Evolutionary conservation across 129 eudicot species (phyloP).

Genomic region (Rutidosis leptorrhynchoides): DNA sequence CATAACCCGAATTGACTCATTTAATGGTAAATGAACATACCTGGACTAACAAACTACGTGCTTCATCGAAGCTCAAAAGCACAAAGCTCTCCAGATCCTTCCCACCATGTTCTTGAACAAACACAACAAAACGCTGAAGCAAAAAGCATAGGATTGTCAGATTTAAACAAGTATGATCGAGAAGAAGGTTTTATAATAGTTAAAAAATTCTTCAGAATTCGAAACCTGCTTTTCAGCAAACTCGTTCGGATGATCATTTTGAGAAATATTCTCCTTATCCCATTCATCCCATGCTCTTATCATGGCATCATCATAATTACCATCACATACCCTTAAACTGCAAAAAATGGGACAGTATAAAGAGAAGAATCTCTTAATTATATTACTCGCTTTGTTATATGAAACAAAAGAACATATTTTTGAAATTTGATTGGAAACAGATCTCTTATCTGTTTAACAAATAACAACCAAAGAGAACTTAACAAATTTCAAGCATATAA

Average conservation of each 20-base stretch:
- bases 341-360: not conserved
- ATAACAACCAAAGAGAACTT: not conserved
- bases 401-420: constrained; percentile 4
- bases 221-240: constrained; percentile 86
- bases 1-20: not conserved
- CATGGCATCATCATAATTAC: constrained; percentile 71
- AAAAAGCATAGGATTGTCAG: constrained; percentile 14
- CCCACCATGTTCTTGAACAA: constrained; percentile 96
- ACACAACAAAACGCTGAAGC: constrained; percentile 74
- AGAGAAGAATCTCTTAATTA: not conserved
- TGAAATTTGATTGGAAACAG: not conserved
- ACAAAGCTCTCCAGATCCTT: constrained; percentile 92
- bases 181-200: constrained; percentile 1
- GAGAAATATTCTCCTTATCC: constrained; percentile 77
- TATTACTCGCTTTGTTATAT: not conserved
- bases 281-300: constrained; percentile 88
- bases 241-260: constrained; percentile 84
- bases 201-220: constrained; percentile 8
- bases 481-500: not conserved
- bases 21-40: constrained; percentile 32
- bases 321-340: constrained; percentile 84
- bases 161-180: constrained; percentile 7
- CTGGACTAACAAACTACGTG: constrained; percentile 84
- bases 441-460: not conserved
- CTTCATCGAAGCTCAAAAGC: constrained; percentile 74